A percentile compares a stretch with the other conserved stretches of the same genome.
These are phyloP conservation scores for Hirsutella minnesotensis DNA, from an alignment of 2,329 filamentous ascomycete genomes.

Conservation along the genomic window DNA sequence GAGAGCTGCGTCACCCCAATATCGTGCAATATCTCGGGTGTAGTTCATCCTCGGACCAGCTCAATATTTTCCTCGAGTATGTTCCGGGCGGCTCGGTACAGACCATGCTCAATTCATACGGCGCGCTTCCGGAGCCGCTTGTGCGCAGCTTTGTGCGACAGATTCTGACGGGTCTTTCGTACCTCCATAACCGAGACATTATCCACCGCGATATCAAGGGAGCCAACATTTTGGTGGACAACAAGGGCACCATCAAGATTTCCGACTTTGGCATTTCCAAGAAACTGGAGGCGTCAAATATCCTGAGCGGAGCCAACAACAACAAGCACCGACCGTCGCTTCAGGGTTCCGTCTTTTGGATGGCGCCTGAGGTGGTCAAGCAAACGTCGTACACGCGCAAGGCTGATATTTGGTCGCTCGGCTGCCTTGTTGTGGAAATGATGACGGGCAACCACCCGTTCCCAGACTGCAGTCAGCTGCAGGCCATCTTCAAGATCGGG, in stretches of 20 bases:
- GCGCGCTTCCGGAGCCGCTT: slow-evolving; percentile 82
- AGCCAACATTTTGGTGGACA: slow-evolving; percentile 96
- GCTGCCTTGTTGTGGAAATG: slow-evolving; percentile 97
- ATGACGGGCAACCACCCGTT: slow-evolving; percentile 95
- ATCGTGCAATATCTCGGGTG: slow-evolving; percentile 98
- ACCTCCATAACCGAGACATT: slow-evolving; percentile 88
- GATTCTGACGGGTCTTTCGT: slow-evolving; percentile 84
- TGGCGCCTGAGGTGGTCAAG: slow-evolving; percentile 97
- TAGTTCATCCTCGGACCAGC: slow-evolving; percentile 76
- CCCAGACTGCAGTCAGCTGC: slow-evolving; percentile 91
- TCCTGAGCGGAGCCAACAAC: slow-evolving; percentile 58
- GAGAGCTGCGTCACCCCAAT: slow-evolving; percentile 89
- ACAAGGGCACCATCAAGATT: slow-evolving; percentile 98
- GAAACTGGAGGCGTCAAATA: slow-evolving; percentile 84
- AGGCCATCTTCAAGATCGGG: slow-evolving; percentile 98
- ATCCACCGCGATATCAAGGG: slow-evolving; percentile 99
- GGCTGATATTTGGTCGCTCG: slow-evolving; percentile 96
- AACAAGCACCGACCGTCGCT: slow-evolving; percentile 65
- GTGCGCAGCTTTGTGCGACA: slow-evolving; percentile 95
- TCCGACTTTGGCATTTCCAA: slow-evolving; percentile 99
- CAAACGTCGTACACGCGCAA: slow-evolving; percentile 97
- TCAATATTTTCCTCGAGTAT: slow-evolving; percentile 99
- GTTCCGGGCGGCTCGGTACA: slow-evolving; percentile 95
- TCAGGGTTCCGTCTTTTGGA: slow-evolving; percentile 98
- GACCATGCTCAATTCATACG: slow-evolving; percentile 97